Evolutionary conservation across 768 basidiomycete genomes (phyloP).

Genomic region (Hericium rajendrae): DNA sequence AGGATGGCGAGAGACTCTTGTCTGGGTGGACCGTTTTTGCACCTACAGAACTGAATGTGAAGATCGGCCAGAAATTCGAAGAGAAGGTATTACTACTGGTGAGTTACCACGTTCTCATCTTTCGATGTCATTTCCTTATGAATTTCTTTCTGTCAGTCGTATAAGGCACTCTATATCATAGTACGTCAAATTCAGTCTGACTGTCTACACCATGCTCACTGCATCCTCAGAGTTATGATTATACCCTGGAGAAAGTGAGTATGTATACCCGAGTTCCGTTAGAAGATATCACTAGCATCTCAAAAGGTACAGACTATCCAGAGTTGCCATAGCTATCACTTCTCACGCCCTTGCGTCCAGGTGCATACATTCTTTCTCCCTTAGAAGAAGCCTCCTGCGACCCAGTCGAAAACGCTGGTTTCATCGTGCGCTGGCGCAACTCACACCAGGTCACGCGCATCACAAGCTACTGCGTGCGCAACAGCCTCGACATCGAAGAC

Average conservation of each 20-base stretch:
- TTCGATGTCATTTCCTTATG: slow-evolving; percentile 9
- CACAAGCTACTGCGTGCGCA: slow-evolving; percentile 80
- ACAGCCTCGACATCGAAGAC: slow-evolving; percentile 33
- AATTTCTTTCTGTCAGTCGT: slow-evolving; percentile 19
- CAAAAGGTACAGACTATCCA: slow-evolving; percentile 47
- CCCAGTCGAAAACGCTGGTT: slow-evolving; percentile 80
- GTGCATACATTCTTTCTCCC: slow-evolving; percentile 92
- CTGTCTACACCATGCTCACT: neutral
- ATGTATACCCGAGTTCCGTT: slow-evolving; percentile 85
- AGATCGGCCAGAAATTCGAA: slow-evolving; percentile 73
- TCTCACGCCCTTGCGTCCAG: slow-evolving; percentile 27
- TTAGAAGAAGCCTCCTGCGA: slow-evolving; percentile 89
- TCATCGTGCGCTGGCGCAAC: slow-evolving; percentile 71
- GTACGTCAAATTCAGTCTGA: slow-evolving; percentile 31
- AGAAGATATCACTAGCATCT: slow-evolving; percentile 64
- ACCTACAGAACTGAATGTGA: slow-evolving; percentile 66
- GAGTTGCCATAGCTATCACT: neutral
- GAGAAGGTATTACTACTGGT: slow-evolving; percentile 91
- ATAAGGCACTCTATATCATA: slow-evolving; percentile 62
- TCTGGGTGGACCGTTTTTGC: slow-evolving; percentile 91
- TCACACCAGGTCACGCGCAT: slow-evolving; percentile 64
- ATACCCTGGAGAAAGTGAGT: slow-evolving; percentile 86
- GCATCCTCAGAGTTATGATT: slow-evolving; percentile 72
- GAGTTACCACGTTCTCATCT: slow-evolving; percentile 24
- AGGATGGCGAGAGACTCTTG: slow-evolving; percentile 47